Evolutionary conservation across 495 filamentous ascomycete genomes (phyloP).

Genomic region (Hypoxylon intermedium): DNA sequence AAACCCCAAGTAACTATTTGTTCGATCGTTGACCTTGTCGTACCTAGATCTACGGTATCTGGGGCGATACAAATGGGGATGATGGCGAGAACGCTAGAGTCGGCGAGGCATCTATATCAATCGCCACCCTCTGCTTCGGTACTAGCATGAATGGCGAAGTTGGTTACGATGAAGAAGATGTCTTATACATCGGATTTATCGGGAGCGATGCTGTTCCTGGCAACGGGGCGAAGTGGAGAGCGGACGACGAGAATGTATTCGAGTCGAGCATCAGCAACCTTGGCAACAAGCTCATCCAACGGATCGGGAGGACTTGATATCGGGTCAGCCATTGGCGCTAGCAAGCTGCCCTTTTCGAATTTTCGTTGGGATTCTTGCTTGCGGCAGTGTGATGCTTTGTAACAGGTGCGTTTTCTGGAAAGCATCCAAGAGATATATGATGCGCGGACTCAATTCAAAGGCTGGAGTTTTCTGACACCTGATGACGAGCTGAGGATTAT

Average conservation of each 20-base stretch:
- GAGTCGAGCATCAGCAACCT: slow-evolving; percentile 53
- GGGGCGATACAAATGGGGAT: slow-evolving; percentile 68
- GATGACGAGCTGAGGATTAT: too few relatives aligned
- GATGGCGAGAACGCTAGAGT: slow-evolving; percentile 49
- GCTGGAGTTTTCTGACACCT: too few relatives aligned
- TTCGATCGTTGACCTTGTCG: neutral
- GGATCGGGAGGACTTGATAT: neutral
- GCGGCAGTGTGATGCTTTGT: too few relatives aligned
- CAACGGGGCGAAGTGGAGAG: slow-evolving; percentile 56
- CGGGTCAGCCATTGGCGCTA: neutral
- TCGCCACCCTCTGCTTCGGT: slow-evolving; percentile 63
- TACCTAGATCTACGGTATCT: slow-evolving; percentile 63
- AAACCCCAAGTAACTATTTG: neutral
- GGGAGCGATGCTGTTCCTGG: slow-evolving; percentile 55
- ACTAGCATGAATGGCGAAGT: slow-evolving; percentile 50
- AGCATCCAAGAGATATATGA: too few relatives aligned
- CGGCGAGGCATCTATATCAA: slow-evolving; percentile 62
- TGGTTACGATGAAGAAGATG: slow-evolving; percentile 54
- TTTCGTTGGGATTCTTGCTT: too few relatives aligned
- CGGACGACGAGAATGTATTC: slow-evolving; percentile 47
- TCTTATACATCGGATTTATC: slow-evolving; percentile 62
- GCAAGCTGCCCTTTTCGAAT: too few relatives aligned
- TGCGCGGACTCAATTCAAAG: too few relatives aligned
- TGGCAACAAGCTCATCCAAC: slow-evolving; percentile 49
- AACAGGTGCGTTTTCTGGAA: too few relatives aligned